Base-by-base conservation (phyloP, 2,329 filamentous ascomycete species). In the Fusarium staphyleae region DNA sequence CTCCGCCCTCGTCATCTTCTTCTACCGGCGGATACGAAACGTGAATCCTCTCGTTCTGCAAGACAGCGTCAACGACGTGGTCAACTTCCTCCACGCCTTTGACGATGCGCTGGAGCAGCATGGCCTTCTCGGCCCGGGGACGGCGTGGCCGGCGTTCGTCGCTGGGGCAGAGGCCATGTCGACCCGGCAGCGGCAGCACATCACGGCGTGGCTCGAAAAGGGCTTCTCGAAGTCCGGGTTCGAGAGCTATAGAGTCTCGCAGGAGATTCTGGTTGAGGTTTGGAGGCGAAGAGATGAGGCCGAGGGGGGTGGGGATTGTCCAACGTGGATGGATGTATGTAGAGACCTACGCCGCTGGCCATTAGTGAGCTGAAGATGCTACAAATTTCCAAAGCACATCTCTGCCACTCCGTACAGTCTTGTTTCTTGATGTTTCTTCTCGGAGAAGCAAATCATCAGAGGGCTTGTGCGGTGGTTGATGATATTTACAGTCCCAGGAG, bases 261-360 rank as follows among this genome's bases (percentile, higher is more conserved):
- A 52, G 10, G 61, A 65, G 5, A 52, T 65, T 26, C 14, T 65
- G 24, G 30, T 36, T 0, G 62, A 65, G 36, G 55, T 65, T 35
- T 65, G 62, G 62, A 57, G 48, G 41, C 45, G 61, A n/a, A 41
- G 62, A n/a, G 61, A 65, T 42, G 49, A 52, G 15, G 52, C 47
- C 1, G 61, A 55, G 15, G 50, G 55, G 0, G 46, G 36, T 28
- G 51, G 39, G 6, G 58, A 64, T 28, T 45, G 50, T 2, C 62
- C 52, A 19, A 65, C 62, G n/a, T 65, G 62, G 62, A 60, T 65
- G 52, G 61, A 65, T n/a, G 59, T 65, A 3, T 65, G 62, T 47
- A 60, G 58, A 30, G 55, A 55, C 33, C 34, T 65, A 33, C 43
- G 41, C 19, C 53, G 62, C 1, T 65, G 62, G 62, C 62, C 61